Evolutionary conservation across 257 asterid genomes (phyloP).

Genomic region (Solanum appendiculatum): DNA sequence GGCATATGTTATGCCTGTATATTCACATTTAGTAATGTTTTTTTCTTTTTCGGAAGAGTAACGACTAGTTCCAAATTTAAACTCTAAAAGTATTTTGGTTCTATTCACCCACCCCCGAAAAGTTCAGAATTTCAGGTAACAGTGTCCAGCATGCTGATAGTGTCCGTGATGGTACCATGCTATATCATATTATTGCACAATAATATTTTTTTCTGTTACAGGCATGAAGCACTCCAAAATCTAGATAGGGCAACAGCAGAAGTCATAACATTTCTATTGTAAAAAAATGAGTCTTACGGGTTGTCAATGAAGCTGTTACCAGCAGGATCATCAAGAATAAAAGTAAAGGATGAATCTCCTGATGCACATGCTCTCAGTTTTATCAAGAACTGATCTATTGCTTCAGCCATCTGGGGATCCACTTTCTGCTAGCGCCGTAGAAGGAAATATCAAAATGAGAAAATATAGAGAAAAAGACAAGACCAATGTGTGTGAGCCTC

Average conservation of each 20-base stretch:
- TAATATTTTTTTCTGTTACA: not conserved
- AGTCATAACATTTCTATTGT: not conserved
- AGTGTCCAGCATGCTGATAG: not conserved
- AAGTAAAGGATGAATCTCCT: conserved; percentile 57
- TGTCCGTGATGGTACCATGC: not conserved
- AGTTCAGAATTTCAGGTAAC: not conserved
- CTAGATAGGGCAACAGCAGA: not conserved
- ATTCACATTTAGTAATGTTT: not conserved
- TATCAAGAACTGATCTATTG: conserved; percentile 69
- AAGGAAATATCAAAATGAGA: not conserved
- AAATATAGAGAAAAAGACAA: not conserved
- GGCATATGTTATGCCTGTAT: not conserved
- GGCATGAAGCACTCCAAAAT: not conserved
- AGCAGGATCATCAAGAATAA: conserved; percentile 87
- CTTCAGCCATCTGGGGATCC: conserved; percentile 73
- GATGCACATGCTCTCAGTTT: conserved; percentile 79
- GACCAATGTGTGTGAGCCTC: not conserved
- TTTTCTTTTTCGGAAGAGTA: not conserved
- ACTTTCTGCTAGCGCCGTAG: conserved; percentile 48
- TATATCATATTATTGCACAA: not conserved
- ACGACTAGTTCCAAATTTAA: not conserved
- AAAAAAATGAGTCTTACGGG: conserved; percentile 42
- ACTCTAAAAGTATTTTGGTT: not conserved
- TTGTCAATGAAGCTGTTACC: conserved; percentile 99
- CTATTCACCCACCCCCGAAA: not conserved